Conservation (phyloP, 306 rosid genomes). For the Ammopiptanthus mongolicus region DNA sequence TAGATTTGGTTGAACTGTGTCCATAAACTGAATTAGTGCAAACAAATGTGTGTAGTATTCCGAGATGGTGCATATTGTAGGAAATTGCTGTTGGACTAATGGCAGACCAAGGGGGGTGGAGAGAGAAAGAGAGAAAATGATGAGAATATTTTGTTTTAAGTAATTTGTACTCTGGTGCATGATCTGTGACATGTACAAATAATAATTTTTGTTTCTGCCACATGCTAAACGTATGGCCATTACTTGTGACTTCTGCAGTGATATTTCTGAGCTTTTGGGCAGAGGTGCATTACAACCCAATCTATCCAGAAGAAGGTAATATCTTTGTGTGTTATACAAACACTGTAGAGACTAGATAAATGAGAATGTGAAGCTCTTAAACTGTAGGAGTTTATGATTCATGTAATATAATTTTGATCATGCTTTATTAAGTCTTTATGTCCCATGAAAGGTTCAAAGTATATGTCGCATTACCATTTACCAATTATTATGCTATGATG, state of each 20-base stretch:
- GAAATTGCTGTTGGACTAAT: not conserved
- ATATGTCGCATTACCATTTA: not conserved
- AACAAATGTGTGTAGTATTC: not conserved
- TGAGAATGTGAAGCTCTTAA: conserved; percentile 13
- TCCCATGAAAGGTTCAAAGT: not conserved
- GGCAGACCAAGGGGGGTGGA: not conserved
- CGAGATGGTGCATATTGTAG: not conserved
- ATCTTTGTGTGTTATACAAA: not conserved
- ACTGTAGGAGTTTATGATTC: not conserved
- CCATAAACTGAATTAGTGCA: not conserved
- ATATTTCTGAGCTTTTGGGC: conserved; percentile 99
- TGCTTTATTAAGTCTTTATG: not conserved
- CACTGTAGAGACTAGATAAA: not conserved
- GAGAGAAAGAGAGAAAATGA: not conserved
- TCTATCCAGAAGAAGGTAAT: conserved; percentile 94
- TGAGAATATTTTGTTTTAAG: conserved; percentile 2
- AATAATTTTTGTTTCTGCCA: not conserved
- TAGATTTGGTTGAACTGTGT: not conserved
- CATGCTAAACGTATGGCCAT: conserved; percentile 11
- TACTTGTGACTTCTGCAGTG: conserved; percentile 58
- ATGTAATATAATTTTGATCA: not conserved
- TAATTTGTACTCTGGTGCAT: not conserved
- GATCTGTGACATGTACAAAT: conserved; percentile 7
- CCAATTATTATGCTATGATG: not conserved
- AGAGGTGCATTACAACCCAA: conserved; percentile 97